These are phyloP conservation scores for Solanum bulbocastanum DNA, from an alignment of 257 asterid species.

Conservation along the genomic window DNA sequence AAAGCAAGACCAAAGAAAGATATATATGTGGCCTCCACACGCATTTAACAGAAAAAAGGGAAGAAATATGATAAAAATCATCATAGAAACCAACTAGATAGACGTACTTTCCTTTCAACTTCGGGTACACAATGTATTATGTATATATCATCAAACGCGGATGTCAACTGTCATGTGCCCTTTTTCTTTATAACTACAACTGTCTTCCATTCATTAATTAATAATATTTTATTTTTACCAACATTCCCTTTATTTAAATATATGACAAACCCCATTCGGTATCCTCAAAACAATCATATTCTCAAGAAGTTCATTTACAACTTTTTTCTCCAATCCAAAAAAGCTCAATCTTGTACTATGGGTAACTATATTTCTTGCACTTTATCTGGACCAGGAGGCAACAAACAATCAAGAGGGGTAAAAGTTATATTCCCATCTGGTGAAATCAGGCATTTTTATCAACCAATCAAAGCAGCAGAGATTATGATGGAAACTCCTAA, in stretches of 20 bases:
- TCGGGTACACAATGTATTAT: slow-evolving; percentile 2
- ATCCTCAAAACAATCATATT: too few relatives aligned
- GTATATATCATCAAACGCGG: not conserved
- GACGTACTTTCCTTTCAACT: slow-evolving; percentile 12
- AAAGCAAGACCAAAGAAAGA: not conserved
- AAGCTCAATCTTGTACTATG: slow-evolving; percentile 13
- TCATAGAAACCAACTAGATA: slow-evolving; percentile 9
- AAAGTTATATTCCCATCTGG: slow-evolving; percentile 51
- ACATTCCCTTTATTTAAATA: not conserved
- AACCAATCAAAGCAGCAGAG: slow-evolving; percentile 52
- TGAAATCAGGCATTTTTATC: slow-evolving; percentile 23
- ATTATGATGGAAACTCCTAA: slow-evolving; percentile 56
- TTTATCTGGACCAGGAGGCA: slow-evolving; percentile 23
- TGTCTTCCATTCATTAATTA: not conserved
- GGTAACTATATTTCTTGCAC: slow-evolving; percentile 55
- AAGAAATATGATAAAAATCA: not conserved
- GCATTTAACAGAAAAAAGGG: not conserved
- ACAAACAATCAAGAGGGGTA: slow-evolving; percentile 19
- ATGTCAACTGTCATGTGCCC: not conserved
- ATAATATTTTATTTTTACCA: not conserved
- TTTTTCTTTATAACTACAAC: not conserved
- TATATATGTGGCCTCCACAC: not conserved
- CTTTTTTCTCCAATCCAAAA: too few relatives aligned
- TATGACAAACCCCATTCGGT: not conserved
- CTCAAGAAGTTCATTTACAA: too few relatives aligned